These are phyloP conservation scores for Albugo candida DNA, from an alignment of 352 stramenopile genomes.

Conservation along the genomic window DNA sequence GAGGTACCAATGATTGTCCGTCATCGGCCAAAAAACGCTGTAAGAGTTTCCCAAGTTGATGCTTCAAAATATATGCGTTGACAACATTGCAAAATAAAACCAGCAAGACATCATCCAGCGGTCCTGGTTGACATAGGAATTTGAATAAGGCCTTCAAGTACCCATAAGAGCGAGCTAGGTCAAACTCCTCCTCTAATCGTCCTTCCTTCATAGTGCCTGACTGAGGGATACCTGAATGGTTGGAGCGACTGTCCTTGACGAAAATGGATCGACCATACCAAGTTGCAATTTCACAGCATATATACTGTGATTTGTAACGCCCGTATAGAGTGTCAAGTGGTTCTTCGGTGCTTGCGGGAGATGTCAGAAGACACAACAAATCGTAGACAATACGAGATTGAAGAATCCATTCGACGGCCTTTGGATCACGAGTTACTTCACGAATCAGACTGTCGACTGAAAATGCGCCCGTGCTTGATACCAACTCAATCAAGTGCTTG, in stretches of 20 bases:
- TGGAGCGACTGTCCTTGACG: constrained; percentile 24
- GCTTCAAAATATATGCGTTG: constrained; percentile 60
- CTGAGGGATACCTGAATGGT: constrained; percentile 14
- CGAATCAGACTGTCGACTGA: constrained; percentile 57
- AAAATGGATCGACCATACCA: constrained; percentile 67
- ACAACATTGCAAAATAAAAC: constrained; percentile 76
- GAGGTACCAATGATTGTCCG: constrained; percentile 45
- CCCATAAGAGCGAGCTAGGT: constrained; percentile 22
- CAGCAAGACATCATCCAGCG: constrained; percentile 55
- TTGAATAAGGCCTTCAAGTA: constrained; percentile 76
- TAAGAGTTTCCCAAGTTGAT: constrained; percentile 44
- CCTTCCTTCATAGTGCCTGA: neutral
- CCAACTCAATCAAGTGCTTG: constrained; percentile 34
- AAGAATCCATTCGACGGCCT: constrained; percentile 49
- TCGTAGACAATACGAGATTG: constrained; percentile 69
- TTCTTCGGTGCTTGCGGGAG: constrained; percentile 14
- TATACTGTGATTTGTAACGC: constrained; percentile 65
- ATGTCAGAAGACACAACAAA: constrained; percentile 49
- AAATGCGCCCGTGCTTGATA: constrained; percentile 34
- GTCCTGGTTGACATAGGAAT: constrained; percentile 44
- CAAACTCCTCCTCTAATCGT: constrained; percentile 18
- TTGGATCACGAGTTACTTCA: constrained; percentile 51
- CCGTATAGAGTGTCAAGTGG: constrained; percentile 45
- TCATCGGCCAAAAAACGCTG: constrained; percentile 47
- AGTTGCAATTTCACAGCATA: constrained; percentile 61